Base-by-base conservation (phyloP, 306 rosid genomes). In the Quercus mongolica region DNA sequence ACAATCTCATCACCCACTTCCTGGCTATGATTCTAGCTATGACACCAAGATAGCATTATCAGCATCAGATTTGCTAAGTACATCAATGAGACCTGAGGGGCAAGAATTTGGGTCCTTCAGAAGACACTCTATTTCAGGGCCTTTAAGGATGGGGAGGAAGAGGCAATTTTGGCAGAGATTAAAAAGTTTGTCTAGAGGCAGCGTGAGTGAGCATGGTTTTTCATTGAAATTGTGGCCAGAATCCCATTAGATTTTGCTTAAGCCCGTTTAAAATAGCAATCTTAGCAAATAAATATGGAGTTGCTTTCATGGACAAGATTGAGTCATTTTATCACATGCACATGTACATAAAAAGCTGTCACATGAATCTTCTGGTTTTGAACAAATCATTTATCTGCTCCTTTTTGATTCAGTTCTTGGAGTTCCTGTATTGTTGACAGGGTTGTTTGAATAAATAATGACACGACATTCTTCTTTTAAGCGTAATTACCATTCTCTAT, bases 191-290 rank as follows among this genome's bases (percentile, higher is more conserved):
- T 90, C 98, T 9, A 71, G 91, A 83, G 94, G 97, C 71, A 88
- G 97, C 75, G 44, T 81, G 71, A 94, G 94, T 73, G 98, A 92
- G 76, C 93, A 88, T 91, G 97, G 93, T 30, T 86, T 81, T 75
- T 69, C 97, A 63, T 74, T 81, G 38, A 88, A 87, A 83, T 78
- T 74, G 35, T 85, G 89, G 90, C 85, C 85, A 64, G 87, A 89
- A 74, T 82, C 83, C 33, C 89, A 69, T 83, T 92, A 79, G 76
- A 23, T 30, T 8, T 10, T 25, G 56, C n/a, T 14, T 76, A 62
- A 49, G 13, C 7, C 79, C 38, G 18, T 13, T 5, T 28, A 33
- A 20, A 62, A 26, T 62, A 2, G 71, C 6, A 35, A 35, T 68
- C 25, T 33, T 68, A 4, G 28, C 54, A 19, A 35, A 35, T 9